These are phyloP conservation scores for Acacia pycnantha DNA, from an alignment of 331 rosid species.

Conservation along the genomic window DNA sequence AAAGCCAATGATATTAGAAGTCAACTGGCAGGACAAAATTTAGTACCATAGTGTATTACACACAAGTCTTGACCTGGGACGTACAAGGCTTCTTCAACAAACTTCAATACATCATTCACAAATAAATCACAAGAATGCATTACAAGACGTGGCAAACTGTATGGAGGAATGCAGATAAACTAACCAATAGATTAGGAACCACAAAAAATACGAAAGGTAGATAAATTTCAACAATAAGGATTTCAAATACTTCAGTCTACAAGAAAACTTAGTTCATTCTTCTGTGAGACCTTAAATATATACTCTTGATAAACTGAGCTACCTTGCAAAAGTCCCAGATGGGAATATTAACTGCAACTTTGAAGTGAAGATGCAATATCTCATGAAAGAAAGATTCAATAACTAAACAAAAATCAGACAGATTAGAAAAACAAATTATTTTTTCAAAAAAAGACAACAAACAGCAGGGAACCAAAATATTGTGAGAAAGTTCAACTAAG, in stretches of 20 bases:
- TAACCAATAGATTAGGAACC: slow-evolving; percentile 18
- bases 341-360: neutral
- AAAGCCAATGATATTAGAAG: neutral
- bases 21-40: slow-evolving; percentile 13
- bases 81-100: slow-evolving; percentile 1
- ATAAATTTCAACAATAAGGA: neutral
- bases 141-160: neutral
- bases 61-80: neutral
- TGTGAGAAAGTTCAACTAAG: neutral
- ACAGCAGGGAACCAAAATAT: slow-evolving; percentile 6
- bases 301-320: neutral
- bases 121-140: slow-evolving; percentile 13
- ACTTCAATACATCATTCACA: neutral
- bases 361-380: neutral
- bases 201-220: neutral
- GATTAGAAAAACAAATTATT: neutral
- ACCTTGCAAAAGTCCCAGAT: neutral
- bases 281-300: neutral
- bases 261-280: neutral
- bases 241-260: neutral
- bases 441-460: neutral
- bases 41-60: neutral
- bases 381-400: neutral
- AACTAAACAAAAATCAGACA: neutral
- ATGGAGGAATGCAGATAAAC: slow-evolving; percentile 15